These are phyloP conservation scores for Chaetomium strumarium DNA, from an alignment of 2,329 filamentous ascomycete genomes.

Conservation along the genomic window DNA sequence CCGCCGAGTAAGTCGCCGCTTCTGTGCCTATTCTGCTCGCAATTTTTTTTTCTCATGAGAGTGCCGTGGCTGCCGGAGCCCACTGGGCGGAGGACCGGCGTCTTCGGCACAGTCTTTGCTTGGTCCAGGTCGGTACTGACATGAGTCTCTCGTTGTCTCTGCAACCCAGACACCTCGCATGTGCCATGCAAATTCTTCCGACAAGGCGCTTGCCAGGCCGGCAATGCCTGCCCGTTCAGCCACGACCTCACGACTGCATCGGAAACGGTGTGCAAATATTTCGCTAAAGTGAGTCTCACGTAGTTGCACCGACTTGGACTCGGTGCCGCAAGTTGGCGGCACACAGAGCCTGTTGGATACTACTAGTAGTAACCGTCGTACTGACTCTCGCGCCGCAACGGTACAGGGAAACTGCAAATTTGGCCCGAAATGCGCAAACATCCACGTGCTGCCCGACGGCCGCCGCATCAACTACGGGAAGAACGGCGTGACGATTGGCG, in stretches of 20 bases:
- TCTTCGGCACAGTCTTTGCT: background rate
- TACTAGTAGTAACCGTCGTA: too few relatives aligned
- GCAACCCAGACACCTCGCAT: conserved; percentile 76
- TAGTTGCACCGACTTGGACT: background rate
- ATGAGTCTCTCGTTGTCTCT: background rate
- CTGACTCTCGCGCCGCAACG: conserved; percentile 19
- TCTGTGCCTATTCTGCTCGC: background rate
- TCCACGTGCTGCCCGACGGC: conserved; percentile 91
- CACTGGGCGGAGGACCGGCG: background rate
- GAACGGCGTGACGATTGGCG: conserved; percentile 60
- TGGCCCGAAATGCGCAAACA: conserved; percentile 93
- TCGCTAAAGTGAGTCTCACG: conserved; percentile 70
- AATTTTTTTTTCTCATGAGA: background rate
- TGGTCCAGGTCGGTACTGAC: background rate
- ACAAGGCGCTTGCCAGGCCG: conserved; percentile 92
- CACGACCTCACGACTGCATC: conserved; percentile 82
- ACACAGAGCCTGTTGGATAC: conserved; percentile 1
- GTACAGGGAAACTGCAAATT: conserved; percentile 95
- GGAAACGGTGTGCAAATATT: conserved; percentile 96
- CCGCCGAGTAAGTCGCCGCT: conserved; percentile 50
- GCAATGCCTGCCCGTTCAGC: conserved; percentile 91
- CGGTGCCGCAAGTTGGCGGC: conserved; percentile 3
- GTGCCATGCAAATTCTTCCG: conserved; percentile 99
- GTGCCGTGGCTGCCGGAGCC: too few relatives aligned
- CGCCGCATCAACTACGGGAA: conserved; percentile 79